These are phyloP conservation scores for Septoria petroselini DNA, from an alignment of 2,329 filamentous ascomycete genomes.

Conservation along the genomic window DNA sequence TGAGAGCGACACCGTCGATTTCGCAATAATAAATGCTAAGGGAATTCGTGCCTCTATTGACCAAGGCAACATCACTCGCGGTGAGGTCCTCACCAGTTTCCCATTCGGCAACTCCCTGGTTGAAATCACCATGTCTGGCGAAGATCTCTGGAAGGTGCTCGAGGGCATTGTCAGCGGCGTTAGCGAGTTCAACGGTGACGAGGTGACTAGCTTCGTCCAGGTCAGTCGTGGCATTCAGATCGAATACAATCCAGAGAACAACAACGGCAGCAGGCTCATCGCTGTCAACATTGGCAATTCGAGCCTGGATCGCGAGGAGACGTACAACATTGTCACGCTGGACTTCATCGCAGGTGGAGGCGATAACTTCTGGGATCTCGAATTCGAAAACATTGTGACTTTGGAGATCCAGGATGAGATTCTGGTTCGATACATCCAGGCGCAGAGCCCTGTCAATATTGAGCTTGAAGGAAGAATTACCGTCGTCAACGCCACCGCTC, in stretches of 20 bases:
- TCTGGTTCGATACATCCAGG: constrained; percentile 51
- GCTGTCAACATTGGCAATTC: constrained; percentile 51
- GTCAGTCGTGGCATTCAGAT: constrained; percentile 57
- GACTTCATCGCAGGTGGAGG: constrained; percentile 63
- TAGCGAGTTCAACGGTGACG: constrained; percentile 54
- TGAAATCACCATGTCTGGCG: constrained; percentile 54
- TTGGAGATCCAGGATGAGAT: constrained; percentile 57
- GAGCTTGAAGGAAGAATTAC: constrained; percentile 51
- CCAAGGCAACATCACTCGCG: constrained; percentile 59
- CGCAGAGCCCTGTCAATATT: constrained; percentile 51
- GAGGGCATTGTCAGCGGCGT: constrained; percentile 57
- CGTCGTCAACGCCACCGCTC: constrained; percentile 27
- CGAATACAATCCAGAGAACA: constrained; percentile 55
- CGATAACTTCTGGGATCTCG: constrained; percentile 56
- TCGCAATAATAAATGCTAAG: constrained; percentile 62
- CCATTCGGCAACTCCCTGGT: constrained; percentile 65
- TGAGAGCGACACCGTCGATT: constrained; percentile 48
- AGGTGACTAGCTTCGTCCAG: constrained; percentile 60
- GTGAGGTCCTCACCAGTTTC: constrained; percentile 62
- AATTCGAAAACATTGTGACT: constrained; percentile 40
- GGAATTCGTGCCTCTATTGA: constrained; percentile 64
- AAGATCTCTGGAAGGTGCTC: constrained; percentile 55
- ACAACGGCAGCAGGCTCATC: constrained; percentile 52
- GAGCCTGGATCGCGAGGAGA: constrained; percentile 46
- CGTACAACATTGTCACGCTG: constrained; percentile 60